Evolutionary conservation across 257 asterid genomes (phyloP).

Genomic region (Scutellaria baicalensis): DNA sequence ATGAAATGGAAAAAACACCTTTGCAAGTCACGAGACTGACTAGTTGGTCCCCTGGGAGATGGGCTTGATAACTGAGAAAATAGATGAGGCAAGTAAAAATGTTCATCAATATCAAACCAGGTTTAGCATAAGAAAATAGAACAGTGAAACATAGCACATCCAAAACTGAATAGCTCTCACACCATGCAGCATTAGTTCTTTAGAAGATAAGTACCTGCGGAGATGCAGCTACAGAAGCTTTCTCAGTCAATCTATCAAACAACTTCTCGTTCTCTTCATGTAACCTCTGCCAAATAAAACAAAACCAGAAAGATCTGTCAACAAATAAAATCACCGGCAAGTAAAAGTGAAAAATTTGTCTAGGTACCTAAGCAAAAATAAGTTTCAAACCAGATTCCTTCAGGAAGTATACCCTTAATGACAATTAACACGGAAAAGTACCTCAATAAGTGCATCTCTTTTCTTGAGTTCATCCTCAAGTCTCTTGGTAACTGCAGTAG

Average conservation of each 20-base stretch:
- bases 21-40: slow-evolving; percentile 50
- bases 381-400: not conserved
- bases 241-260: slow-evolving; percentile 90
- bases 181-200: not conserved
- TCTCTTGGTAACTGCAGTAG: slow-evolving; percentile 76
- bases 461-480: slow-evolving; percentile 96
- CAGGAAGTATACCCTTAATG: not conserved
- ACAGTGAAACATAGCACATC: slow-evolving; percentile 7
- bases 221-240: slow-evolving; percentile 70
- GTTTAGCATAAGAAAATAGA: slow-evolving; percentile 8
- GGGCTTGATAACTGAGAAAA: slow-evolving; percentile 62
- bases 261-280: slow-evolving; percentile 98
- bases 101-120: slow-evolving; percentile 11
- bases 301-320: slow-evolving; percentile 7
- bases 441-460: slow-evolving; percentile 98
- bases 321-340: slow-evolving; percentile 5
- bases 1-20: slow-evolving; percentile 46
- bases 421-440: slow-evolving; percentile 15
- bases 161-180: slow-evolving; percentile 4
- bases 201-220: slow-evolving; percentile 56
- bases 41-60: slow-evolving; percentile 47
- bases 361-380: not conserved
- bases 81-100: slow-evolving; percentile 11
- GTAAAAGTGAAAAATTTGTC: slow-evolving; percentile 1
- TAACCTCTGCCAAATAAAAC: slow-evolving; percentile 56